Base-by-base conservation (phyloP, 345 rosid genomes). In the Nephelium lappaceum region DNA sequence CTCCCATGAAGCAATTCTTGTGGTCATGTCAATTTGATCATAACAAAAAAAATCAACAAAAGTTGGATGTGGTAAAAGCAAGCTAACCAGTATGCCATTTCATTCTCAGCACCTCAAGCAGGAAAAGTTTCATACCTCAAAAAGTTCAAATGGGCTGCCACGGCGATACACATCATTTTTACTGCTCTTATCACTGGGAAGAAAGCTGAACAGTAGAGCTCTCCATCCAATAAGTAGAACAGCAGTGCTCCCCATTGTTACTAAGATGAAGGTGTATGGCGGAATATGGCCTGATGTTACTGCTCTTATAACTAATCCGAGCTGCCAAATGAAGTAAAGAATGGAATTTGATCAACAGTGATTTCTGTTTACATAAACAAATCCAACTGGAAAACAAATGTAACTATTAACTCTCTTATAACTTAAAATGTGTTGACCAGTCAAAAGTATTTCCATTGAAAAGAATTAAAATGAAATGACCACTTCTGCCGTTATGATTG, bases 101-200 rank as follows among this genome's bases (percentile, higher is more conserved):
- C 24, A 21, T 6, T 31, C 57, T 18, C 65, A 2, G 71, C n/a
- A n/a, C 6, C 18, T 27, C 23, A 72, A 66, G 19, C 25, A 75
- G 39, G 57, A 60, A 67, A 71, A 77, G 71, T n/a, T 69, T 0
- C 71, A 55, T 75, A 93, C 99, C 98, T 93, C 98, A 76, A 95
- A 91, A 73, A 95, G 88, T 81, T 95, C 98, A 78, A 95, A 93
- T 39, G 97, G 95, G 66, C 84, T 95, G 60, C 99, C 99, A 7
- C 71, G 88, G 55, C 90, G 85, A 82, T 93, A 93, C 14, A 81
- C 82, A 74, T 92, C 98, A 74, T 89, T 80, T 84, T 91, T 93
- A 88, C 89, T 92, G 81, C 83, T 87, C 18, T 88, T 84, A 23
- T 81, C 76, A 10, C 64, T 76, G 24, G 93, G 89, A 65, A 95